phyloP scores from a whole-genome alignment of 139 green algal species.

The Tetradesmus lagerheimii region DNA sequence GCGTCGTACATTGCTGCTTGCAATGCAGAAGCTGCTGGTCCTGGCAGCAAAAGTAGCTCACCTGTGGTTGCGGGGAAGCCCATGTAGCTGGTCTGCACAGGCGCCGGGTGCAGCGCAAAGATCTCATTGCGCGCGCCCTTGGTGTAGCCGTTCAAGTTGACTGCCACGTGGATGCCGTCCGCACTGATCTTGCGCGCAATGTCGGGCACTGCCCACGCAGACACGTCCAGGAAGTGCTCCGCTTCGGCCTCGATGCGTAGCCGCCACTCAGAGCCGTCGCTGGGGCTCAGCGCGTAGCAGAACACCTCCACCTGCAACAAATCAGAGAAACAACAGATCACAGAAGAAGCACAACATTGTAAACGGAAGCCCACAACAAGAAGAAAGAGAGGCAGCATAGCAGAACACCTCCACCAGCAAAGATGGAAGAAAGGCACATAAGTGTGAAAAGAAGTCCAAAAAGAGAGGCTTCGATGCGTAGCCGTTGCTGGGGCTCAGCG shows the following conservation, averaged over 20 bases:
- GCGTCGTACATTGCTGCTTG: too few species aligned
- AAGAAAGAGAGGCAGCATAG: too few species aligned
- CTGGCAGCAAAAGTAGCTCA: background rate
- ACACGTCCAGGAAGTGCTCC: conserved; percentile 88
- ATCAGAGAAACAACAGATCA: background rate
- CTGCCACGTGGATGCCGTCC: conserved; percentile 82
- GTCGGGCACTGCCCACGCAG: conserved; percentile 50
- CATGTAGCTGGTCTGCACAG: conserved; percentile 90
- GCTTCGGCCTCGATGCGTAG: conserved; percentile 79
- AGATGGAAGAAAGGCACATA: too few species aligned
- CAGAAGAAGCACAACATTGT: too few species aligned
- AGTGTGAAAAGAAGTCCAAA: too few species aligned
- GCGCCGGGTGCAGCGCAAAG: conserved; percentile 89
- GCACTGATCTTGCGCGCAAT: conserved; percentile 77
- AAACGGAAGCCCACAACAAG: too few species aligned
- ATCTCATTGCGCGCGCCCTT: conserved; percentile 96
- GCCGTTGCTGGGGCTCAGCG: background rate
- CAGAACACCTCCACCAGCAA: background rate
- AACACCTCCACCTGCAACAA: conserved; percentile 75
- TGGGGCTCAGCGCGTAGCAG: conserved; percentile 88
- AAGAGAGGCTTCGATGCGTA: conserved; percentile 30
- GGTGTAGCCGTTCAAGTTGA: conserved; percentile 97
- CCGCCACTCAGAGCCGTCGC: conserved; percentile 84
- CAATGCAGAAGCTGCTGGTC: too few species aligned
- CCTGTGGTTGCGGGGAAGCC: conserved; percentile 90